Evolutionary conservation across 1,284 basidiomycete species (phyloP).

Genomic region (Apiotrichum mycotoxinovorans): DNA sequence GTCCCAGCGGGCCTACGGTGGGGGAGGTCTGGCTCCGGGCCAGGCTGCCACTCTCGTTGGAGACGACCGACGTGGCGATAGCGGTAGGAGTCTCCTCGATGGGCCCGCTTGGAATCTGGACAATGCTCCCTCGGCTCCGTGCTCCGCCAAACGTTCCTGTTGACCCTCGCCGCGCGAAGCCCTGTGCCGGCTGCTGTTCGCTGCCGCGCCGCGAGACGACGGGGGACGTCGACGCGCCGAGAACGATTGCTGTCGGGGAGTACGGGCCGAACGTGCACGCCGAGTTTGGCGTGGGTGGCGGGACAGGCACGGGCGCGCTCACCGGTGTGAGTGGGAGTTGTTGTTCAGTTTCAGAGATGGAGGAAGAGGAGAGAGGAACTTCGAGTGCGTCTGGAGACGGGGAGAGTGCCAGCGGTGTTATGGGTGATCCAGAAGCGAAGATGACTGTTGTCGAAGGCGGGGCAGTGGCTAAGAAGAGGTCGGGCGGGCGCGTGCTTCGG

Average conservation of each 20-base stretch:
- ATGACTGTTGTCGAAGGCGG: background rate
- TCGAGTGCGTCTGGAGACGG: background rate
- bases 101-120: background rate
- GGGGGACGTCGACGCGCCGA: background rate
- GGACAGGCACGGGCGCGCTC: background rate
- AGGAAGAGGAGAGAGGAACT: background rate
- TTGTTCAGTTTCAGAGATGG: no score
- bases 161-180: background rate
- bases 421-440: no score
- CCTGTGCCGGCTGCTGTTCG: background rate
- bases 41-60: background rate
- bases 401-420: background rate
- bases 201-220: background rate
- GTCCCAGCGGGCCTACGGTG: background rate
- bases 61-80: no score
- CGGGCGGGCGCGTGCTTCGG: background rate
- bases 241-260: conserved; percentile 1
- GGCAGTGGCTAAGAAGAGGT: background rate
- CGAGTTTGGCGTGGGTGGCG: background rate
- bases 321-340: background rate
- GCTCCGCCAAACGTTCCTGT: conserved; percentile 4
- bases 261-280: background rate
- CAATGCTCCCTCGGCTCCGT: conserved; percentile 13
- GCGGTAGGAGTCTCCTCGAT: no score
- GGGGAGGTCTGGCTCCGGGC: background rate